These are phyloP conservation scores for Phytophthora ramorum DNA, from an alignment of 352 stramenopile genomes.

Conservation along the genomic window DNA sequence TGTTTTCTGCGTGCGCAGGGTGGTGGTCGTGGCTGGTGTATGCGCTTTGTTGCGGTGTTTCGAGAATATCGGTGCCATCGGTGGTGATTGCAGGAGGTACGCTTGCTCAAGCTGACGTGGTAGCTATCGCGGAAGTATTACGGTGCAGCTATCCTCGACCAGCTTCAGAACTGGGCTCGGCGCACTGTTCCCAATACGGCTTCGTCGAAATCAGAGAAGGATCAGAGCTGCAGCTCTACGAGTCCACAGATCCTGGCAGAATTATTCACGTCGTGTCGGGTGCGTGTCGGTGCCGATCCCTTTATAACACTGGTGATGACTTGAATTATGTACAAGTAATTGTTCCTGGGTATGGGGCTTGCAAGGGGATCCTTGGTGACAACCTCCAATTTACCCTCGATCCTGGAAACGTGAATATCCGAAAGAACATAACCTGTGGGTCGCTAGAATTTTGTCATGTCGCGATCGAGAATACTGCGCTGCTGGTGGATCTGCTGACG, in stretches of 20 bases:
- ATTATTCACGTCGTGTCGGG: neutral
- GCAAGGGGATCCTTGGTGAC: neutral
- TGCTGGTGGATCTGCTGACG: slow-evolving; percentile 1
- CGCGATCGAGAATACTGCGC: neutral
- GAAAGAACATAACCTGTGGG: neutral
- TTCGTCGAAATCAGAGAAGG: neutral
- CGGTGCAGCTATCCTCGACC: neutral
- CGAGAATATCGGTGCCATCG: neutral
- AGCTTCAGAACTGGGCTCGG: neutral
- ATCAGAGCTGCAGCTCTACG: neutral
- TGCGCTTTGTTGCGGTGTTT: neutral
- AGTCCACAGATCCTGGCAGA: neutral
- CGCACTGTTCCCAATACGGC: neutral
- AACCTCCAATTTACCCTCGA: neutral
- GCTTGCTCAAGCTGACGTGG: neutral
- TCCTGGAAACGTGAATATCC: neutral
- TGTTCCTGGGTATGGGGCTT: slow-evolving; percentile 4
- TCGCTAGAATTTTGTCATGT: neutral
- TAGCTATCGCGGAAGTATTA: neutral
- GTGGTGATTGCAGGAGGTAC: neutral
- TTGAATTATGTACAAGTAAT: neutral
- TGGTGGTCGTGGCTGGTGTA: slow-evolving; percentile 3
- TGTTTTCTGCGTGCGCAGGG: neutral
- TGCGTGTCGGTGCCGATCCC: neutral
- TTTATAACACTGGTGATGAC: neutral